These are phyloP conservation scores for Jamesozyma gamospora DNA, from an alignment of 805 yeast species.

Conservation along the genomic window DNA sequence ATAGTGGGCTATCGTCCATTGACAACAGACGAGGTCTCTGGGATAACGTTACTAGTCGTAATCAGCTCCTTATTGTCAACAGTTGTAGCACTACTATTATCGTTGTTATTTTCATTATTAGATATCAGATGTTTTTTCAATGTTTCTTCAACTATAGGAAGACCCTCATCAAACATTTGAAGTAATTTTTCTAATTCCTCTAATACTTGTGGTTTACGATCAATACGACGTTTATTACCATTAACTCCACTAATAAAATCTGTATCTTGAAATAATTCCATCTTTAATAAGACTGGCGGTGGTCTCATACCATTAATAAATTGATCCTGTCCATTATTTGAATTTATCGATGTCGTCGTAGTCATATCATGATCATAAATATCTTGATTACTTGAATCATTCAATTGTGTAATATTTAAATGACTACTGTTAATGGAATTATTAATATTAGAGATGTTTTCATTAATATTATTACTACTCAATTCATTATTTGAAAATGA, in stretches of 20 bases:
- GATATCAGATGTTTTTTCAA: constrained; percentile 16
- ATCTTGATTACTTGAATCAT: background rate
- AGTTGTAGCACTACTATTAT: no score
- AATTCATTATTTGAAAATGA: constrained; percentile 2
- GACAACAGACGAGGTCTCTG: no score
- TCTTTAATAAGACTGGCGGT: constrained; percentile 20
- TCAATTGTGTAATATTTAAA: background rate
- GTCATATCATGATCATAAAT: no score
- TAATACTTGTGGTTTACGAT: constrained; percentile 23
- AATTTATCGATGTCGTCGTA: background rate
- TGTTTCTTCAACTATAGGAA: constrained; percentile 23
- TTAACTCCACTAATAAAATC: constrained; percentile 3
- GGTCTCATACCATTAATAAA: constrained; percentile 11
- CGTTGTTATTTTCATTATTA: background rate
- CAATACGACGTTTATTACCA: constrained; percentile 8
- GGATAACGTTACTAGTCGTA: no score
- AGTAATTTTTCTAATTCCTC: constrained; percentile 22
- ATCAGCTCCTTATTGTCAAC: no score
- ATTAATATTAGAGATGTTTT: background rate
- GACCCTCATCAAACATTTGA: constrained; percentile 23
- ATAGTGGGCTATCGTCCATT: no score
- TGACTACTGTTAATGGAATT: background rate
- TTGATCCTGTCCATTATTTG: background rate
- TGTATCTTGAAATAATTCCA: constrained; percentile 25
- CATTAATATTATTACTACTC: background rate